Percentiles rank a stretch among this genome's conserved stretches.
phyloP scores from a whole-genome alignment of 768 basidiomycete species.

The Crassisporium funariophilum region DNA sequence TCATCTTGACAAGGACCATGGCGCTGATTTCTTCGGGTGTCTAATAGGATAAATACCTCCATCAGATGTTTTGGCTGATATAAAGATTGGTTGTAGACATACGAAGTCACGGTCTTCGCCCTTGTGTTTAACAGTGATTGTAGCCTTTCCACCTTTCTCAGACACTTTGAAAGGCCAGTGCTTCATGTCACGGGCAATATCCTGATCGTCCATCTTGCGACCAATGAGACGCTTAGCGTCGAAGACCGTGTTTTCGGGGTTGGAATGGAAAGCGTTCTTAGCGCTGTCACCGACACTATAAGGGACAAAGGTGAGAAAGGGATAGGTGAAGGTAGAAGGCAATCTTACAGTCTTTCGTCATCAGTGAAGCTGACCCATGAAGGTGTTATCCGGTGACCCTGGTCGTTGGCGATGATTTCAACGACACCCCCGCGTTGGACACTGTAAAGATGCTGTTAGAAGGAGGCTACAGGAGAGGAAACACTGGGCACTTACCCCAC shows the following conservation, averaged over 20 bases:
- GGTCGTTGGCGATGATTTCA: conserved; percentile 89
- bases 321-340: background rate
- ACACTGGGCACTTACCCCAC: conserved; percentile 68
- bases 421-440: conserved; percentile 85
- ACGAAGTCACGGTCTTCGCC: conserved; percentile 83
- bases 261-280: conserved; percentile 93
- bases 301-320: conserved; percentile 23
- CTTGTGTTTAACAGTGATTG: conserved; percentile 77
- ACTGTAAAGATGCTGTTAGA: conserved; percentile 37
- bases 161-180: conserved; percentile 89
- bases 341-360: conserved; percentile 68
- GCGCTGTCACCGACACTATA: conserved; percentile 87
- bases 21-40: conserved; percentile 94
- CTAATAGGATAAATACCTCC: conserved; percentile 42
- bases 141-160: conserved; percentile 81
- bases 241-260: conserved; percentile 93
- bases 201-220: conserved; percentile 78
- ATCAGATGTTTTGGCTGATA: background rate
- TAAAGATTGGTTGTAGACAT: conserved; percentile 30
- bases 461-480: background rate
- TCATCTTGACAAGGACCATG: conserved; percentile 97
- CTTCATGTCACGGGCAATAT: conserved; percentile 81
- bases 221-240: conserved; percentile 97
- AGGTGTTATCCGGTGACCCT: conserved; percentile 87
- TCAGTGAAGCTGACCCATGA: conserved; percentile 85